phyloP scores from a whole-genome alignment of 2,329 filamentous ascomycete species.

The Cadophora sp. region DNA sequence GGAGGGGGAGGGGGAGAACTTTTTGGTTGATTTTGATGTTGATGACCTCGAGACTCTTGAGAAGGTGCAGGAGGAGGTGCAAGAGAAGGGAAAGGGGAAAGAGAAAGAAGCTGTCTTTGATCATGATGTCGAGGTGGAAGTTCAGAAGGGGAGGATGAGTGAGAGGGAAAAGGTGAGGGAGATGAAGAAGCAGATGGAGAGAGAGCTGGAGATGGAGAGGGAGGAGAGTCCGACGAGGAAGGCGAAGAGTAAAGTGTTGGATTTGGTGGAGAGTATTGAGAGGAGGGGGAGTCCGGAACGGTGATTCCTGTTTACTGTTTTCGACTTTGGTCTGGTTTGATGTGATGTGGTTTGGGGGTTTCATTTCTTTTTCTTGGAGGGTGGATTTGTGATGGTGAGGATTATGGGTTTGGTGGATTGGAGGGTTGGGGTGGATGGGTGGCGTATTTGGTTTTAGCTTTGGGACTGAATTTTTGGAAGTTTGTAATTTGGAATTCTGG shows the following conservation, averaged over 20 bases:
- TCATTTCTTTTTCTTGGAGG: background rate
- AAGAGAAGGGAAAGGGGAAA: background rate
- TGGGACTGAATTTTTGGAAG: no score
- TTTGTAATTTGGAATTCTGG: background rate
- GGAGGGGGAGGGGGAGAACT: background rate
- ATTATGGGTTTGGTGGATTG: background rate
- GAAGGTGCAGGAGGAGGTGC: no score
- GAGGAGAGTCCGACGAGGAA: constrained; percentile 25
- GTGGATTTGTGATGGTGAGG: background rate
- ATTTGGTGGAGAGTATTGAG: constrained; percentile 42
- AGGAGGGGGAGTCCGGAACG: constrained; percentile 27
- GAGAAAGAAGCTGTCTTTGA: constrained; percentile 6
- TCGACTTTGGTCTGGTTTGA: no score
- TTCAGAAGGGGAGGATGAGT: background rate
- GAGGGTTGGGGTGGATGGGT: no score
- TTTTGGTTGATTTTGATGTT: constrained; percentile 14
- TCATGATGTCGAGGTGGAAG: background rate
- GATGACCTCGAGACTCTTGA: background rate
- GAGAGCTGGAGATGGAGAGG: constrained; percentile 11
- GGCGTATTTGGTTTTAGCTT: constrained; percentile 3
- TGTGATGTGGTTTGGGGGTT: no score
- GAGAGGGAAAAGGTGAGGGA: constrained; percentile 16
- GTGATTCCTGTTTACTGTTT: background rate
- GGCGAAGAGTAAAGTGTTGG: constrained; percentile 34
- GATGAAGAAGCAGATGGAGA: constrained; percentile 11